These are phyloP conservation scores for Cucumis sativus DNA, from an alignment of 306 rosid genomes.

Conservation along the genomic window DNA sequence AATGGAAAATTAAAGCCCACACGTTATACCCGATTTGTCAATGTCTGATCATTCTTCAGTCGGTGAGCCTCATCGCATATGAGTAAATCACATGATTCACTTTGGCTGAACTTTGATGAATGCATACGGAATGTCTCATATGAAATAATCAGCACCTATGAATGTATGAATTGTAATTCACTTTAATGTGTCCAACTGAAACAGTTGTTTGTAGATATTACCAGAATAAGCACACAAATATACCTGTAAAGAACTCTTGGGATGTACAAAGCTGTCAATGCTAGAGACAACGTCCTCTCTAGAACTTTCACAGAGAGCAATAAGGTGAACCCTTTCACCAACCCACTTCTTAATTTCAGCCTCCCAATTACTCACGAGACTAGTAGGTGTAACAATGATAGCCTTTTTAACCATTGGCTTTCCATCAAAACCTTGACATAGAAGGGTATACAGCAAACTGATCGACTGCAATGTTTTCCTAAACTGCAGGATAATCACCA, in stretches of 20 bases:
- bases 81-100: conserved; percentile 77
- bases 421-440: conserved; percentile 81
- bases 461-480: conserved; percentile 98
- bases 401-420: conserved; percentile 74
- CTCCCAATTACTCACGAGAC: conserved; percentile 98
- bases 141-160: conserved; percentile 79
- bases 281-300: conserved; percentile 76
- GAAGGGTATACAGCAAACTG: conserved; percentile 77
- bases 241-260: conserved; percentile 52
- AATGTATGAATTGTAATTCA: conserved; percentile 3
- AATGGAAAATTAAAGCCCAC: background rate
- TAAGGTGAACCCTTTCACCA: conserved; percentile 62
- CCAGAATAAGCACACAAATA: conserved; percentile 8
- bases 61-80: conserved; percentile 98
- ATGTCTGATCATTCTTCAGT: conserved; percentile 87
- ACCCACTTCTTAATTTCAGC: conserved; percentile 91
- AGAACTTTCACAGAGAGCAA: conserved; percentile 82
- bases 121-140: conserved; percentile 95
- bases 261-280: conserved; percentile 56
- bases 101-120: conserved; percentile 54
- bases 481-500: conserved; percentile 40
- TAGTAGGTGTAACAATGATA: conserved; percentile 92
- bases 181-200: background rate
- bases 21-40: conserved; percentile 71
- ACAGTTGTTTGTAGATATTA: conserved; percentile 4